Base-by-base conservation (phyloP, 148 eudicot genomes). In the Silene uniflora region DNA sequence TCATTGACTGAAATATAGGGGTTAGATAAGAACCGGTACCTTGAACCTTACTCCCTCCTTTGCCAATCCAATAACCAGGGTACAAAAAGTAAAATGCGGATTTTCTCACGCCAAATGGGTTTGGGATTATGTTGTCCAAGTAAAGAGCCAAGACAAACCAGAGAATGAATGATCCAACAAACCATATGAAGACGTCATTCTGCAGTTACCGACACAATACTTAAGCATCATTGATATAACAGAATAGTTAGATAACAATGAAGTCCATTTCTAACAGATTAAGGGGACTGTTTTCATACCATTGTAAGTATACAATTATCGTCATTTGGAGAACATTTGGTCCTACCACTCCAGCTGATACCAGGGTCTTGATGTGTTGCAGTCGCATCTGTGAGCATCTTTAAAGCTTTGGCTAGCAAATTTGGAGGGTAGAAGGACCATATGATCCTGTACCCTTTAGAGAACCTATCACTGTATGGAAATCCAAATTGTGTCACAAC, bases 21-120 rank as follows among this genome's bases (percentile, higher is more conserved):
- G 69, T 74, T 11, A 32, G 32, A 62, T 23, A 52, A 18, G 67
- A 42, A 9, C 52, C 22, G 21, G 7, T 70, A 95, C 98, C 96
- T 86, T 83, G 76, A 74, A 83, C 83, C 77, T 81, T 88, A 83
- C 83, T 87, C 82, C 91, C 96, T 69, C 89, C 91, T 79, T 79
- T 92, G 67, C 99, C 96, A 7, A 87, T 86, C 97, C 97, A 95
- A 74, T 95, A 95, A 29, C 92, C 88, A 66, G 97, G 97, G 73
- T 80, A 88, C 75, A 95, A 54, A 76, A 90, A 92, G 84, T 95
- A 95, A 73, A 87, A 76, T 27, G 79, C 39, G 10, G 96, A 82
- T 77, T 95, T 95, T 72, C 97, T 86, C 67, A 92, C 93, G 73
- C 99, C 97, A 80, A 87, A 84, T 54, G 90, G 76, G 81, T 91